Evolutionary conservation across 768 basidiomycete species (phyloP).

Genomic region (Macrolepiota dolichaula): DNA sequence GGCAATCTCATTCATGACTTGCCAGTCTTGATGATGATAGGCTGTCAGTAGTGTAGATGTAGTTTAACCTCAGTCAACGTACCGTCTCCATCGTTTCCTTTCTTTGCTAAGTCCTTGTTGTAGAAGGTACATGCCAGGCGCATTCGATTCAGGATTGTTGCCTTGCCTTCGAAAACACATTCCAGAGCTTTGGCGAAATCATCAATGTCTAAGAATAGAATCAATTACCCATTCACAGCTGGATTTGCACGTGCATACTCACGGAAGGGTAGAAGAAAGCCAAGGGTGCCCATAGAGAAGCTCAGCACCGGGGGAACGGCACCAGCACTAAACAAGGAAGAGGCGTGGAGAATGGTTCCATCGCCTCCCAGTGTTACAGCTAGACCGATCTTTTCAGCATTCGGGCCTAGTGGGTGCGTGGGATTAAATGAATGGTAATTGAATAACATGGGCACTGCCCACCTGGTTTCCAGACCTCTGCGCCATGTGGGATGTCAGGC

Average conservation of each 20-base stretch:
- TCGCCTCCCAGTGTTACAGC: constrained; percentile 93
- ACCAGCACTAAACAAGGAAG: constrained; percentile 85
- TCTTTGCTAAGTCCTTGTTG: constrained; percentile 53
- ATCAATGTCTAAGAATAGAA: constrained; percentile 66
- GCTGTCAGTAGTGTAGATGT: background rate
- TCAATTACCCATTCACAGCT: background rate
- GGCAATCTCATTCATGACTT: constrained; percentile 97
- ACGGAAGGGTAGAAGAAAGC: constrained; percentile 94
- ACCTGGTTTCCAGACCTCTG: constrained; percentile 67
- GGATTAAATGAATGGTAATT: background rate
- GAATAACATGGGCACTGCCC: constrained; percentile 14
- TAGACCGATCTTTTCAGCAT: constrained; percentile 69
- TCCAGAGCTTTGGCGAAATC: constrained; percentile 79
- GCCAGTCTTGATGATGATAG: constrained; percentile 60
- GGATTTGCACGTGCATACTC: constrained; percentile 28
- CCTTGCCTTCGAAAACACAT: constrained; percentile 75
- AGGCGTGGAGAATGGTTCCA: constrained; percentile 92
- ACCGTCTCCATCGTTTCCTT: constrained; percentile 61
- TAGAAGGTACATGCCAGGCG: constrained; percentile 80
- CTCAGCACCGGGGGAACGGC: constrained; percentile 90
- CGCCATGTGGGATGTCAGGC: constrained; percentile 60
- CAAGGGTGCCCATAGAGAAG: constrained; percentile 91
- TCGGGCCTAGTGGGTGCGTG: constrained; percentile 29
- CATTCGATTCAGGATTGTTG: constrained; percentile 87
- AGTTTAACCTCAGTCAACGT: constrained; percentile 15